These are phyloP conservation scores for Wickerhamiella pararugosa DNA, from an alignment of 1,139 yeast species.

Conservation along the genomic window DNA sequence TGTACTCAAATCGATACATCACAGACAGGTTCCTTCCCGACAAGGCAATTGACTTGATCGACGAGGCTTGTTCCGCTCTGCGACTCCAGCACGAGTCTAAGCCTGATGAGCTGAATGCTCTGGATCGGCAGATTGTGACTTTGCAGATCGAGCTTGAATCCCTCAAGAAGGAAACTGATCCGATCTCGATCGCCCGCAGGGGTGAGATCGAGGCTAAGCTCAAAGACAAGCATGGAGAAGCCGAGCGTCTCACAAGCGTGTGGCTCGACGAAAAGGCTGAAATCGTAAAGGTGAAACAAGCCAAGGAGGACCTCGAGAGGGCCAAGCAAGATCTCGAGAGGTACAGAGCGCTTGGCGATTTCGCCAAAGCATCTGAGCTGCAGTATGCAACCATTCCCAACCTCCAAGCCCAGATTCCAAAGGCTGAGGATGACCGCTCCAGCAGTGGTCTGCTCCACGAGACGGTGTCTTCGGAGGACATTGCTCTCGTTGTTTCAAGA, in stretches of 20 bases:
- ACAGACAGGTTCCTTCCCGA: slow-evolving; percentile 89
- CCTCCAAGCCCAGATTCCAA: slow-evolving; percentile 48
- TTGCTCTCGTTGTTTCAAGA: slow-evolving; percentile 76
- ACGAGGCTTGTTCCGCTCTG: slow-evolving; percentile 92
- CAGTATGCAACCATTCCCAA: slow-evolving; percentile 79
- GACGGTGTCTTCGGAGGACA: slow-evolving; percentile 86
- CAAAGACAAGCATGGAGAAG: slow-evolving; percentile 45
- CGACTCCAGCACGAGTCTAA: slow-evolving; percentile 91
- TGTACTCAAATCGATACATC: slow-evolving; percentile 76
- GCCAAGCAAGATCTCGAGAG: slow-evolving; percentile 73
- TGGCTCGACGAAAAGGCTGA: slow-evolving; percentile 77
- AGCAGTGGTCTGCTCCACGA: slow-evolving; percentile 52
- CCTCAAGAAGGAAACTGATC: slow-evolving; percentile 80
- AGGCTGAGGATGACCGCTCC: slow-evolving; percentile 30
- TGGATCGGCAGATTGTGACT: slow-evolving; percentile 85
- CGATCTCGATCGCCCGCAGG: slow-evolving; percentile 62
- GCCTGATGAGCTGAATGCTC: slow-evolving; percentile 83
- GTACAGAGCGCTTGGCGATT: slow-evolving; percentile 71
- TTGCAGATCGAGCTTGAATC: slow-evolving; percentile 91
- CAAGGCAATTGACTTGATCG: slow-evolving; percentile 90
- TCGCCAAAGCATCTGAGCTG: slow-evolving; percentile 75
- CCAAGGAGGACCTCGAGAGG: slow-evolving; percentile 70
- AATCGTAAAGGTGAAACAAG: slow-evolving; percentile 59
- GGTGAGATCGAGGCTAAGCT: slow-evolving; percentile 50
- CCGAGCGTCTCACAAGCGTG: slow-evolving; percentile 51